Base-by-base conservation (phyloP, 2,329 filamentous ascomycete species). In the Tolypocladium amazonense region DNA sequence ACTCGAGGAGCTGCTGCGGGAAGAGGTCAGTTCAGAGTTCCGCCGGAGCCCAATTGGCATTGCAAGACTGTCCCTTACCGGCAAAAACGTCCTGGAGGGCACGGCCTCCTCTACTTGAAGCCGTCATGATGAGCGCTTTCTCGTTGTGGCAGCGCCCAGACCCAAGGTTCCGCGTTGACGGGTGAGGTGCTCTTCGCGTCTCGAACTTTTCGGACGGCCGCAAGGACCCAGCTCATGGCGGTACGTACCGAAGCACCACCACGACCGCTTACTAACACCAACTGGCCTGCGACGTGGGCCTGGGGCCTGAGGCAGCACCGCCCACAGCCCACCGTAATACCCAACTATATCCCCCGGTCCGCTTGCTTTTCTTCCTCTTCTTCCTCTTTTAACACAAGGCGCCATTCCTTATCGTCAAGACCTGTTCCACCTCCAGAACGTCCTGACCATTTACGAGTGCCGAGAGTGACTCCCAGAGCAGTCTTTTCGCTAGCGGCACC, bases 401-500 rank as follows among this genome's bases (percentile, higher is more conserved):
- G 88, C 84, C 78, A 84, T 86, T 88, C 91, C 92, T 96, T 97
- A 97, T 96, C 92, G 84, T 92, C 90, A 92, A 86, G 84, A 87
- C 80, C 83, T 80, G 80, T 80, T 80, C 78, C 72, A 76, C 75
- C 76, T 79, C 85, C 82, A 88, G 81, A 83, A 86, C 83, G 86
- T 88, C 83, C 83, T 90, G 91, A 92, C 86, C 92, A 96, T 96
- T 94, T 76, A 85, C 76, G 76, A 79, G 86, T 94, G 92, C 90
- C 90, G 74, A 96, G 89, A 96, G 73, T 73, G 79, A 89, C 77
- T 71, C 59, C 68, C 73, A 72, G 63, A 77, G 87, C 88, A 90
- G 88, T 88, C 88, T 89, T 90, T 96, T 92, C 92, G 92, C 92
- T 97, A 97, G 89, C 92, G 85, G 89, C 88, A 88, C 89, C 90